phyloP scores from a whole-genome alignment of 176 grass and related monocot species.

The Zea luxurians region DNA sequence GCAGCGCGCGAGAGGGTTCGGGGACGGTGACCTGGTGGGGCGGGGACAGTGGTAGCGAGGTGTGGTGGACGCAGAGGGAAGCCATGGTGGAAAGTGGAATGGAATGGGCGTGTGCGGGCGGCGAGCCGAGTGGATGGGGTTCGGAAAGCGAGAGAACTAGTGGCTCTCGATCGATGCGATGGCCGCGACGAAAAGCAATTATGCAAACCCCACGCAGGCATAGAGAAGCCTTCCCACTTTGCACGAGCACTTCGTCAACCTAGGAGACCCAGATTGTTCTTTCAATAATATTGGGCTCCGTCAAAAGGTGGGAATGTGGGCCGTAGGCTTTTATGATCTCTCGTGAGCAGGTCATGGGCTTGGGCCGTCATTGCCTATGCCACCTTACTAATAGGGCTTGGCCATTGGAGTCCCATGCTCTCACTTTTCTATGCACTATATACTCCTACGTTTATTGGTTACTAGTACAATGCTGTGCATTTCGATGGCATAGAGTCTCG shows the following conservation, averaged over 20 bases:
- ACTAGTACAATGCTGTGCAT: too few relatives aligned
- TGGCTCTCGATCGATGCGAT: constrained; percentile 19
- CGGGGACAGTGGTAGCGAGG: constrained; percentile 44
- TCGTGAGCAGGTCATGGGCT: too few relatives aligned
- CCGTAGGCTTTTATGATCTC: too few relatives aligned
- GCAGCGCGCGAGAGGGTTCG: constrained; percentile 2
- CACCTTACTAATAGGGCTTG: too few relatives aligned
- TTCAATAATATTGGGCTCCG: background rate
- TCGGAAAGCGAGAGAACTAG: constrained; percentile 29
- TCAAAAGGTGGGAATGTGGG: background rate
- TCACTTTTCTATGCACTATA: too few relatives aligned
- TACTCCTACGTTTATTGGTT: too few relatives aligned
- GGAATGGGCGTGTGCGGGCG: constrained; percentile 4
- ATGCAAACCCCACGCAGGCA: too few relatives aligned
- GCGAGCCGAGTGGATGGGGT: constrained; percentile 35
- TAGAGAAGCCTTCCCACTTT: too few relatives aligned
- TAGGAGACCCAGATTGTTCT: background rate
- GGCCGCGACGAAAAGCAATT: background rate
- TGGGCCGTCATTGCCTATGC: too few relatives aligned
- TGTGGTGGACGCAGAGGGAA: constrained; percentile 40
- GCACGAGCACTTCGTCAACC: too few relatives aligned
- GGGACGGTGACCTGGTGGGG: constrained; percentile 22
- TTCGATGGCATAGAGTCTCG: too few relatives aligned
- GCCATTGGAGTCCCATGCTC: too few relatives aligned
- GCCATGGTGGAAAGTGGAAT: constrained; percentile 34